Conservation (phyloP, 371 early-diverging fungal species). For the Synchytrium microbalum region DNA sequence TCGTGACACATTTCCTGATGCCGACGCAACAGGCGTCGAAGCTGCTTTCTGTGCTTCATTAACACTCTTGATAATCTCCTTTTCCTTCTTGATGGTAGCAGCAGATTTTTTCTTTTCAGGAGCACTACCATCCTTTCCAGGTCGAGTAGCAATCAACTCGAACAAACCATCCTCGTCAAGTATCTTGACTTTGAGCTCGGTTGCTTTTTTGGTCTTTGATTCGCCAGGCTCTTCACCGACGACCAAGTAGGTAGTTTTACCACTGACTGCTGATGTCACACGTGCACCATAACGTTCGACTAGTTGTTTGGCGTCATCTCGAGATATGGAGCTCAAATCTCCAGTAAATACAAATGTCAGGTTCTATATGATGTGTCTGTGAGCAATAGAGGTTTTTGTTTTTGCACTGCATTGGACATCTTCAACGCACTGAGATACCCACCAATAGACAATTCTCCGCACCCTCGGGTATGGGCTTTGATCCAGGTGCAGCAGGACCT, state of each 20-base stretch:
- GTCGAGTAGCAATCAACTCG: constrained; percentile 59
- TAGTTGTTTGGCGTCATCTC: constrained; percentile 72
- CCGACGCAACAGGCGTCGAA: too few relatives aligned
- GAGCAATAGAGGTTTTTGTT: background rate
- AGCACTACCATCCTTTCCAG: constrained; percentile 20
- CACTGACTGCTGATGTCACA: constrained; percentile 74
- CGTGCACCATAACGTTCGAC: constrained; percentile 88
- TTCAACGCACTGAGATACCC: constrained; percentile 10
- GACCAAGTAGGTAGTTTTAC: constrained; percentile 86
- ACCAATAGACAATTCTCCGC: constrained; percentile 63
- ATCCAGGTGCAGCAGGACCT: constrained; percentile 60
- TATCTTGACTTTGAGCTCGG: constrained; percentile 57
- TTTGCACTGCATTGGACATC: constrained; percentile 2
- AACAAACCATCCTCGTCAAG: constrained; percentile 88
- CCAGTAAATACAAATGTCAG: constrained; percentile 92
- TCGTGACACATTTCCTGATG: too few relatives aligned
- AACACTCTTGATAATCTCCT: constrained; percentile 12
- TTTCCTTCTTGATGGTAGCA: constrained; percentile 11
- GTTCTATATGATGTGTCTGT: constrained; percentile 37
- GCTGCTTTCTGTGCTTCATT: constrained; percentile 1
- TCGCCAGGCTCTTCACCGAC: constrained; percentile 92
- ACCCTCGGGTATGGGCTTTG: constrained; percentile 71
- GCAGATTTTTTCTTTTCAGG: constrained; percentile 11
- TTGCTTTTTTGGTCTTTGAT: constrained; percentile 82
- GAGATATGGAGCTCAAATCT: constrained; percentile 65